phyloP scores from a whole-genome alignment of 305 asterid species.

The Solanum hybrid region DNA sequence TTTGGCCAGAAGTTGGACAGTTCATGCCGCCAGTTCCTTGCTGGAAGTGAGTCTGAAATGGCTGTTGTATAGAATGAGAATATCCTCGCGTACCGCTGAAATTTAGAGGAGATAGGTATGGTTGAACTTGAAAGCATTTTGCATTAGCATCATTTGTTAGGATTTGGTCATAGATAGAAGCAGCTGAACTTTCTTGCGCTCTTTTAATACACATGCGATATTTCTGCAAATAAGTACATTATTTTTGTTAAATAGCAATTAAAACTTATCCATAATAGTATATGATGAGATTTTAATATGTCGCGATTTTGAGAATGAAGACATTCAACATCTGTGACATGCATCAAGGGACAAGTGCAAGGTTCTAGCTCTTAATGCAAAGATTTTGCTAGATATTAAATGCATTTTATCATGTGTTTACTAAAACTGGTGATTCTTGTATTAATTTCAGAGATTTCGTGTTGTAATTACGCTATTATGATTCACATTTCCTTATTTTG shows the following conservation, averaged over 20 bases:
- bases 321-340: neutral
- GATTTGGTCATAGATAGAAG: slow-evolving; percentile 10
- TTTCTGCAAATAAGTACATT: slow-evolving; percentile 41
- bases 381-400: neutral
- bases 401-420: neutral
- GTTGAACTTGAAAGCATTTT: neutral
- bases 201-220: slow-evolving; percentile 40
- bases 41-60: neutral
- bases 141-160: slow-evolving; percentile 11
- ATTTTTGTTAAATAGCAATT: neutral
- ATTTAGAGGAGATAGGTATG: slow-evolving; percentile 7
- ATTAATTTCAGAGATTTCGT: neutral
- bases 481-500: neutral
- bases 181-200: slow-evolving; percentile 23
- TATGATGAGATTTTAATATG: neutral
- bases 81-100: neutral
- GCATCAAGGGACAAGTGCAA: neutral
- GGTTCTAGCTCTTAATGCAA: neutral
- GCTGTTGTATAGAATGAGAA: neutral
- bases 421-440: slow-evolving; percentile 3
- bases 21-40: neutral
- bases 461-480: neutral
- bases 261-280: neutral
- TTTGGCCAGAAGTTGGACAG: neutral
- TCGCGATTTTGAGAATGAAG: neutral